phyloP scores from a whole-genome alignment of 495 filamentous ascomycete genomes.

The Bacidia rubella region DNA sequence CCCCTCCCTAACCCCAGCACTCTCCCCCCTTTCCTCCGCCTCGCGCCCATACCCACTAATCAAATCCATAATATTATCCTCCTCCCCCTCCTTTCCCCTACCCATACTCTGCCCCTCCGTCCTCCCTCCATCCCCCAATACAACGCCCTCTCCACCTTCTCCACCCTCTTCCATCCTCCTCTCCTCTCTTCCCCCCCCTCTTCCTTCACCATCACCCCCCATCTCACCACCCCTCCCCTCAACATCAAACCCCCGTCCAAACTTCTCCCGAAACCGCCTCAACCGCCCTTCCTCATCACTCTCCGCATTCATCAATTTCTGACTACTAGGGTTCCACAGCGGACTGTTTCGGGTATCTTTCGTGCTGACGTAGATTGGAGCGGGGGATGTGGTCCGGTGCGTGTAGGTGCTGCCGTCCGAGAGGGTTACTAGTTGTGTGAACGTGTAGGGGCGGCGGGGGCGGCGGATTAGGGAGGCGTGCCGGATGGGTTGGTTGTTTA shows the following conservation, averaged over 20 bases:
- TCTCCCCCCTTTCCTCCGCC: constrained; percentile 7
- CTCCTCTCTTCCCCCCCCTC: constrained; percentile 15
- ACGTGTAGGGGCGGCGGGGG: constrained; percentile 81
- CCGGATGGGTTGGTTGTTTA: no score
- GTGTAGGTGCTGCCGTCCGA: constrained; percentile 84
- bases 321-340: constrained; percentile 76
- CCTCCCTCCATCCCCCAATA: constrained; percentile 11
- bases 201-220: no score
- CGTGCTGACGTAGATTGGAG: constrained; percentile 57
- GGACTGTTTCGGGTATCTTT: constrained; percentile 82
- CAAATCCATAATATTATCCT: constrained; percentile 55
- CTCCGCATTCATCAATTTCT: constrained; percentile 72
- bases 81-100: constrained; percentile 24
- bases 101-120: constrained; percentile 10
- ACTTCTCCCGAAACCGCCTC: constrained; percentile 68
- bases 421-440: constrained; percentile 89
- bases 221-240: constrained; percentile 18
- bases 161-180: constrained; percentile 5
- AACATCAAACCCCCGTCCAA: constrained; percentile 72
- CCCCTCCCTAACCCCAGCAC: constrained; percentile 4
- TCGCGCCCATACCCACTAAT: constrained; percentile 48
- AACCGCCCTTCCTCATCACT: constrained; percentile 90
- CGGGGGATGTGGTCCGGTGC: constrained; percentile 75
- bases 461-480: constrained; percentile 81
- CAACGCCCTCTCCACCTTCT: constrained; percentile 2